Evolutionary conservation across 2,329 filamentous ascomycete genomes (phyloP), one percentile per base, ranked within the genome.

Genomic region (Cladosporium sp.): DNA sequence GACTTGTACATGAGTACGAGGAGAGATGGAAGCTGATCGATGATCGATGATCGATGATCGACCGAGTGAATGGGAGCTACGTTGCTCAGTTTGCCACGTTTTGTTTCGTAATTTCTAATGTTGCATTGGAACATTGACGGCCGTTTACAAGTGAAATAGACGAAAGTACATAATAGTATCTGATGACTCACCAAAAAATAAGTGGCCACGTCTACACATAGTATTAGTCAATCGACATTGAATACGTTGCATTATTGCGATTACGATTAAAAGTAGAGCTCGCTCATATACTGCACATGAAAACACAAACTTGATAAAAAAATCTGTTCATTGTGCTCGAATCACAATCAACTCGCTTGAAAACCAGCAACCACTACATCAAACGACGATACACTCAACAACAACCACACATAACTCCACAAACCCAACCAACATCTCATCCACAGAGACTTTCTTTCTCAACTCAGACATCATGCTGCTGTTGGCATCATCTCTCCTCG

Each of bases 1-100:
- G 76, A 79, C 43, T 74, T 78, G 70, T 77, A 77, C 64, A 71
- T 78, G 69, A 69, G 65, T 57, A 71, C 73, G 36, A 72, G 68
- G 61, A 61, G 69, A 13, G 68, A 54, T 25, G 49, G 62, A 2
- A 58, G 36, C 25, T 58, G 34, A 58, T 58, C n/a, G 51, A 53
- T n/a, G 49, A 8, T 10, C 13, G 49, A 46, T 58, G 34, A 58
- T 58, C n/a, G 51, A 53, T n/a, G 49, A 8, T 10, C 13, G 49
- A 46, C 7, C 10, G 23, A 28, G 23, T 53, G 49, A 16, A 16
- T 18, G n/a, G 49, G 13, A 28, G 25, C 23, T 28, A 53, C 25
- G 25, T 26, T n/a, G 49, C 16, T 14, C 10, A 10, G 8, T 18
- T 18, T 34, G 49, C 16, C 25, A n/a, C 10, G 8, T 18, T 18